Evolutionary conservation across 2,329 filamentous ascomycete genomes (phyloP).

Genomic region (Neobulgaria alba): DNA sequence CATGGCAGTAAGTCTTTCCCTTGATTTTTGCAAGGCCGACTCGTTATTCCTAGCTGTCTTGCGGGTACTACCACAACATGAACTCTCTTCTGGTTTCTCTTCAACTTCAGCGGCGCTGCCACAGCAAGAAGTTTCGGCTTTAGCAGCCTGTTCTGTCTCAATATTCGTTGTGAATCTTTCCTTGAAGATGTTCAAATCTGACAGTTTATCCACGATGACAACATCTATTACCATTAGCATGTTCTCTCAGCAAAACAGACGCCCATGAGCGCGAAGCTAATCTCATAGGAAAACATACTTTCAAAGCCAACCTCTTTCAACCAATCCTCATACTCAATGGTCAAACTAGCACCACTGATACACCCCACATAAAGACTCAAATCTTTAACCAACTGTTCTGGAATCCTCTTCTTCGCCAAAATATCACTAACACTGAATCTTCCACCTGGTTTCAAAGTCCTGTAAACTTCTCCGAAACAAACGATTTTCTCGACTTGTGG

Average conservation of each 20-base stretch:
- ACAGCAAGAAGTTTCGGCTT: slow-evolving; percentile 8
- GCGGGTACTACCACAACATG: slow-evolving; percentile 4
- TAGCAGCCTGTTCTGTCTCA: too few species aligned
- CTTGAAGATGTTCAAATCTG: slow-evolving; percentile 39
- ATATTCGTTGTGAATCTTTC: too few species aligned
- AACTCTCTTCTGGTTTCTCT: not conserved
- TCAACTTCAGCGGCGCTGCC: slow-evolving; percentile 8
- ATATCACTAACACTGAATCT: slow-evolving; percentile 53
- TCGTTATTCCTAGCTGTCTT: slow-evolving; percentile 5
- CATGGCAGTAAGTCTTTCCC: slow-evolving; percentile 26
- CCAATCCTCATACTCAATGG: slow-evolving; percentile 43
- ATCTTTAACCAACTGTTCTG: slow-evolving; percentile 38
- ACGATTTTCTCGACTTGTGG: slow-evolving; percentile 41
- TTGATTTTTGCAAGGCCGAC: slow-evolving; percentile 11
- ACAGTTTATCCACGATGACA: slow-evolving; percentile 36
- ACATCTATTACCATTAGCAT: slow-evolving; percentile 28
- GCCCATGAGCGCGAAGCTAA: too few species aligned
- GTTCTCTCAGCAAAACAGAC: not conserved
- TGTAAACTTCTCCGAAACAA: slow-evolving; percentile 49
- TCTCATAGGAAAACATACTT: slow-evolving; percentile 33
- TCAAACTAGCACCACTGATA: slow-evolving; percentile 46
- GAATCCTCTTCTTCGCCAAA: slow-evolving; percentile 40
- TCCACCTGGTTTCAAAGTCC: slow-evolving; percentile 48
- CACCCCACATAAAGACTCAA: slow-evolving; percentile 52
- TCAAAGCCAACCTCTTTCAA: slow-evolving; percentile 42